A percentile compares a stretch with the other conserved stretches of the same genome.
Evolutionary conservation across 306 rosid genomes (phyloP).

Genomic region (Amphicarpaea edgeworthii): DNA sequence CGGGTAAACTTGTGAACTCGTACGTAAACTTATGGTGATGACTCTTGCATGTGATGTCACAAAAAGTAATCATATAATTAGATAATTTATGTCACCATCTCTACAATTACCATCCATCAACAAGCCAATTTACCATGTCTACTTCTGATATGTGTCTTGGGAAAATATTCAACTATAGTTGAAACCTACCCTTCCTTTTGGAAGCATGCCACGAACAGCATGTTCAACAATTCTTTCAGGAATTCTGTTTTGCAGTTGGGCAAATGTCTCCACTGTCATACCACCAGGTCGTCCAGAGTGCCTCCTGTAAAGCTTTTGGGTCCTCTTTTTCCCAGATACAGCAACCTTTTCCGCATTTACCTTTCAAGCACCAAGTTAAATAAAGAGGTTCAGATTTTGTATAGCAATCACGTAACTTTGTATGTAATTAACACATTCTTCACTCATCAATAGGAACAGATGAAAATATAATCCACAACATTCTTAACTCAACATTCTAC

Average conservation of each 20-base stretch:
- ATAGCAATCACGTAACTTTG: neutral
- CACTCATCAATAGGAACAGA: constrained; percentile 13
- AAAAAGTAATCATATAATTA: constrained; percentile 29
- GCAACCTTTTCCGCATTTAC: constrained; percentile 97
- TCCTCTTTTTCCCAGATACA: constrained; percentile 91
- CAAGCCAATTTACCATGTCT: constrained; percentile 4
- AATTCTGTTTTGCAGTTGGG: constrained; percentile 89
- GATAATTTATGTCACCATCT: constrained; percentile 1
- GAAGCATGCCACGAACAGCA: constrained; percentile 99
- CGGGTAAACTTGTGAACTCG: too few species aligned
- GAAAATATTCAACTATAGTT: constrained; percentile 23
- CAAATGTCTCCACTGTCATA: constrained; percentile 92
- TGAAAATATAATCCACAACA: constrained; percentile 1
- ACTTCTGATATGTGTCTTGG: constrained; percentile 13
- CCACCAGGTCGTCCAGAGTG: constrained; percentile 99
- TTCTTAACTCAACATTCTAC: neutral
- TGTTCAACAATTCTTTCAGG: constrained; percentile 97
- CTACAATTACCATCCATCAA: neutral
- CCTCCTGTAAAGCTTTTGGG: constrained; percentile 93
- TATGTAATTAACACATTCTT: neutral
- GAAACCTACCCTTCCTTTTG: constrained; percentile 93
- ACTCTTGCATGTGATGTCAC: constrained; percentile 36
- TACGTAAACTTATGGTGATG: too few species aligned
- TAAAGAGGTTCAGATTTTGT: constrained; percentile 31
- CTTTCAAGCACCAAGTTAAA: constrained; percentile 54